Evolutionary conservation across 768 basidiomycete genomes (phyloP).

Genomic region (Rhizopogon rudus): DNA sequence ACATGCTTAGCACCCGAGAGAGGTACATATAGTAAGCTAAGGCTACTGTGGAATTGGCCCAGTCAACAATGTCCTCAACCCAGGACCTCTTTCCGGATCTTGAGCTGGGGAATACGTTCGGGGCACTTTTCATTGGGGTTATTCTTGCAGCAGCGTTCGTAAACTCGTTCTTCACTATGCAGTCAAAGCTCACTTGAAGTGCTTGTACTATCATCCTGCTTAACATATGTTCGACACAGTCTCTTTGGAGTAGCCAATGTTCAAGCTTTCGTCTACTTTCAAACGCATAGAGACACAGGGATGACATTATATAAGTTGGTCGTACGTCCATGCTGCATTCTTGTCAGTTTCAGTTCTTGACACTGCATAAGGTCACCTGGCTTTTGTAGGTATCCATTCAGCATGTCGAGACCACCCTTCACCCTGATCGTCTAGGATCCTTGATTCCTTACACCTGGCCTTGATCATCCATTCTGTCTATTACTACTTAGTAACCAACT

Average conservation of each 20-base stretch:
- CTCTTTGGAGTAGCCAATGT: background rate
- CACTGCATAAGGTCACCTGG: background rate
- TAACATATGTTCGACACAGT: background rate
- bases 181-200: background rate
- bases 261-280: background rate
- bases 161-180: background rate
- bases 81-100: background rate
- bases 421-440: conserved; percentile 20
- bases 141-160: background rate
- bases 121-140: background rate
- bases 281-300: background rate
- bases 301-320: background rate
- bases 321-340: background rate
- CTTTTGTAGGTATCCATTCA: conserved; percentile 2
- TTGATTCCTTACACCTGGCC: conserved; percentile 31
- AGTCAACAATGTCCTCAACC: background rate
- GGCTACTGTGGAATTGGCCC: background rate
- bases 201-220: too few relatives aligned
- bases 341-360: background rate
- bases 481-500: conserved; percentile 32
- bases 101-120: background rate
- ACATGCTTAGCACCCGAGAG: too few relatives aligned
- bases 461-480: conserved; percentile 32
- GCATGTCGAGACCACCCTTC: background rate
- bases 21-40: too few relatives aligned